Percentiles rank a stretch among this genome's conserved stretches.
Evolutionary conservation across 257 asterid genomes (phyloP).

Genomic region (Solanum stenotomum): DNA sequence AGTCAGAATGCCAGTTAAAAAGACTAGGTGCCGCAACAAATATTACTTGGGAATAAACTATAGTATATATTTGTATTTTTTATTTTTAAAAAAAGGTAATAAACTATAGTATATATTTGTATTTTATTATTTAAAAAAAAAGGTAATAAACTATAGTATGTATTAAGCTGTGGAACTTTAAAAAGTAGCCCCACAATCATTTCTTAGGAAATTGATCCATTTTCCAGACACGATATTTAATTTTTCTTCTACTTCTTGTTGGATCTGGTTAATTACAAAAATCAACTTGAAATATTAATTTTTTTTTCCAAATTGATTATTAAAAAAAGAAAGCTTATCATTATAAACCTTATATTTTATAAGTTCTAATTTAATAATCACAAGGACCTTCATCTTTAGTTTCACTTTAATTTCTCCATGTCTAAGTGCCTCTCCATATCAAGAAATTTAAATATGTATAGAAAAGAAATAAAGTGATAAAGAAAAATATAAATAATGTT

Average conservation of each 20-base stretch:
- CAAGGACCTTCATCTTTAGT: not conserved
- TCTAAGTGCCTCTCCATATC: not conserved
- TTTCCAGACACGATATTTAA: not conserved
- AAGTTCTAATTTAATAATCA: not conserved
- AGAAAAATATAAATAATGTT: not conserved
- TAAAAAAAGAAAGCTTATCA: not conserved
- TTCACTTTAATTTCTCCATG: not conserved
- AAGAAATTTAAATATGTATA: not conserved
- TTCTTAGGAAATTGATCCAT: not conserved
- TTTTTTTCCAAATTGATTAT: not conserved
- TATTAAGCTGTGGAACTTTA: not conserved
- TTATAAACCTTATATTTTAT: not conserved
- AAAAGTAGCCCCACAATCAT: not conserved
- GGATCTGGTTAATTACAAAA: not conserved
- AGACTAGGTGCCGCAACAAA: not conserved
- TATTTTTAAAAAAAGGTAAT: no score
- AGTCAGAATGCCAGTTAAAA: not conserved
- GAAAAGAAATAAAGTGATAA: not conserved
- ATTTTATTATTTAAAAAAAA: no score
- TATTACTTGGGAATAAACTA: not conserved
- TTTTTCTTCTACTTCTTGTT: not conserved
- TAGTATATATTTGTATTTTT: no score
- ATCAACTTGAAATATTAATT: not conserved
- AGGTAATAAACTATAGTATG: no score
- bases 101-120: no score